phyloP scores from a whole-genome alignment of 2,329 filamentous ascomycete species.

The Chaetomium sp. region DNA sequence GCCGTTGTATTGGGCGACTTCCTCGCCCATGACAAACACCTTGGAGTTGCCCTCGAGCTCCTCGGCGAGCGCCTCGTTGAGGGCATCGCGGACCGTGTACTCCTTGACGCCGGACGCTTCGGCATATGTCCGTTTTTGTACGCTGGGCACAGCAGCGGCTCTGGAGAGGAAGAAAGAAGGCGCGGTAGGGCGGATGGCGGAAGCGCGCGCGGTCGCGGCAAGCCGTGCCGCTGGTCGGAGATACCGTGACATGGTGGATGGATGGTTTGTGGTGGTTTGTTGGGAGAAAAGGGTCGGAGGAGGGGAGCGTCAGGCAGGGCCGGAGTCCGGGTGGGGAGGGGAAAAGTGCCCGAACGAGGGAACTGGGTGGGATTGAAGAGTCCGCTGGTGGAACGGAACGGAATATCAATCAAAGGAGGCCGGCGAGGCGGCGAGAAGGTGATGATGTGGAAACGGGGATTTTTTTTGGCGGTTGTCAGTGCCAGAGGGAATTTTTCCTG shows the following conservation, averaged over 20 bases:
- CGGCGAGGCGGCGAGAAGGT: conserved; percentile 8
- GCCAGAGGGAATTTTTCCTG: conserved; percentile 25
- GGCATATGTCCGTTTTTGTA: conserved; percentile 50
- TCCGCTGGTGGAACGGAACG: conserved; percentile 12
- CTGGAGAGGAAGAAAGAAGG: conserved; percentile 23
- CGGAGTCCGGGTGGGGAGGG: neutral
- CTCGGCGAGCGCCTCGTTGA: conserved; percentile 97
- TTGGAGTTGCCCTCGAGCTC: conserved; percentile 92
- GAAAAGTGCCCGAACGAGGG: neutral
- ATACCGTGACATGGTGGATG: conserved; percentile 39
- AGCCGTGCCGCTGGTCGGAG: conserved; percentile 39
- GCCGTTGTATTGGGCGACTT: conserved; percentile 99
- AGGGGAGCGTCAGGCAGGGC: neutral
- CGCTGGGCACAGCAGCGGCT: conserved; percentile 28
- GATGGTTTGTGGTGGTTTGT: conserved; percentile 8
- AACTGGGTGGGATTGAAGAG: conserved; percentile 18
- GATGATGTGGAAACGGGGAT: conserved; percentile 15
- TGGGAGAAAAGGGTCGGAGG: conserved; percentile 6
- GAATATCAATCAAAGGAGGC: neutral
- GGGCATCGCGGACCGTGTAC: conserved; percentile 91
- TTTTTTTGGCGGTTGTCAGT: conserved; percentile 14
- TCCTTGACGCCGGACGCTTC: conserved; percentile 66
- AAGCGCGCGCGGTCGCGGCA: conserved; percentile 32
- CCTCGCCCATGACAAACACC: conserved; percentile 93
- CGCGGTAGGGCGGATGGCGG: conserved; percentile 22